A percentile compares a stretch with the other conserved stretches of the same genome.
These are phyloP conservation scores for Leccinum subtestaceum DNA, from an alignment of 768 basidiomycete genomes.

Conservation along the genomic window DNA sequence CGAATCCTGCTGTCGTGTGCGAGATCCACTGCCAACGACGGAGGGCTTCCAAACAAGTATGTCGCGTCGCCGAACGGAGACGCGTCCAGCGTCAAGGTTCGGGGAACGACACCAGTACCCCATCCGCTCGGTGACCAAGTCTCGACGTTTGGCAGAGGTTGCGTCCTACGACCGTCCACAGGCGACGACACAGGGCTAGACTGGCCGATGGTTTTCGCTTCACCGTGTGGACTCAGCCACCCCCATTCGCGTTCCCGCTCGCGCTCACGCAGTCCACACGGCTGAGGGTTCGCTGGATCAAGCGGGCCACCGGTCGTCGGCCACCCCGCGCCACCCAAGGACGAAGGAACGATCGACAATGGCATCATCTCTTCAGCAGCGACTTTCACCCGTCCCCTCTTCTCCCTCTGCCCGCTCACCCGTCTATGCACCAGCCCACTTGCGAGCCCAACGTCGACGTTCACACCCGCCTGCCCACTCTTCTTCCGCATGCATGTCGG, in stretches of 20 bases:
- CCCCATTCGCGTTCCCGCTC: conserved; percentile 1
- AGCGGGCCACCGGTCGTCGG: conserved; percentile 28
- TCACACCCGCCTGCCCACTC: conserved; percentile 31
- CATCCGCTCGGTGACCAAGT: conserved; percentile 1
- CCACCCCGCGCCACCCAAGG: conserved; percentile 11
- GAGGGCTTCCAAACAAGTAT: background rate
- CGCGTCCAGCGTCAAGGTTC: background rate
- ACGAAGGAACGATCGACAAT: background rate
- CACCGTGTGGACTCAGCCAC: background rate
- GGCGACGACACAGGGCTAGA: conserved; percentile 4
- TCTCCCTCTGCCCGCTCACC: background rate
- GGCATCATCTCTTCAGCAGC: background rate
- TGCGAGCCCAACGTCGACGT: background rate
- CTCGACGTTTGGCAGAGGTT: background rate
- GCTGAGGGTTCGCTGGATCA: conserved; percentile 19
- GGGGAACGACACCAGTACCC: background rate
- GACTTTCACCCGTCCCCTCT: background rate
- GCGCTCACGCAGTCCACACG: conserved; percentile 9
- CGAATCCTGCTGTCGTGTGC: background rate
- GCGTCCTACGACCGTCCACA: background rate
- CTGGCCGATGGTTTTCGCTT: background rate
- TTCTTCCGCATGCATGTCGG: conserved; percentile 64
- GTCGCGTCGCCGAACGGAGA: conserved; percentile 2
- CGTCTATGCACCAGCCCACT: conserved; percentile 2
- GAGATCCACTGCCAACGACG: background rate